Evolutionary conservation across 108 stramenopile species (phyloP).

Genomic region (Cafeteria roenbergensis): DNA sequence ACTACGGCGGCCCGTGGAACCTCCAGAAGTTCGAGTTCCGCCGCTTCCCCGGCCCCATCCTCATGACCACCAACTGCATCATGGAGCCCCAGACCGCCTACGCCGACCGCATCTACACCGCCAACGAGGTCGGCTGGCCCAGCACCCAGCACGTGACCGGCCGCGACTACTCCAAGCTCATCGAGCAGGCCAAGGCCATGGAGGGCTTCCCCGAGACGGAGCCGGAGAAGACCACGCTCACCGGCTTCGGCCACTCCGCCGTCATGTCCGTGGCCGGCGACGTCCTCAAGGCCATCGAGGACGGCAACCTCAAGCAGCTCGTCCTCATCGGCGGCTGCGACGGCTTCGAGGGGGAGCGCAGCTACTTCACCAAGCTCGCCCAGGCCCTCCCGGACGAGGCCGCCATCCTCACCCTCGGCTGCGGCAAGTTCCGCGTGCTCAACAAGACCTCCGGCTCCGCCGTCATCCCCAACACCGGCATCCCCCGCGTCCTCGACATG

Average conservation of each 20-base stretch:
- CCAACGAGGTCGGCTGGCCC: slow-evolving; percentile 56
- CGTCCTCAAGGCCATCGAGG: slow-evolving; percentile 8
- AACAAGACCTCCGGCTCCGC: slow-evolving; percentile 28
- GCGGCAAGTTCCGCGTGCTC: slow-evolving; percentile 63
- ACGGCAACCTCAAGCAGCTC: slow-evolving; percentile 44
- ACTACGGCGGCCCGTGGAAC: slow-evolving; percentile 68
- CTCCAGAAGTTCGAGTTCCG: slow-evolving; percentile 66
- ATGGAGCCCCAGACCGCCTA: slow-evolving; percentile 54
- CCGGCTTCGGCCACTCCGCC: slow-evolving; percentile 63
- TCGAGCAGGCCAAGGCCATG: slow-evolving; percentile 44
- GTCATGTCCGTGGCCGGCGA: slow-evolving; percentile 2
- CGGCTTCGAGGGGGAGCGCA: slow-evolving; percentile 59
- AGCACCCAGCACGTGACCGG: slow-evolving; percentile 53
- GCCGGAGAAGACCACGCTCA: slow-evolving; percentile 44
- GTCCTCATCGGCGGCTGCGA: slow-evolving; percentile 71
- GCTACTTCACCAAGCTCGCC: slow-evolving; percentile 60
- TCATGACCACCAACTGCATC: slow-evolving; percentile 63
- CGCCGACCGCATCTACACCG: slow-evolving; percentile 56
- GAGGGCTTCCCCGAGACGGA: slow-evolving; percentile 56
- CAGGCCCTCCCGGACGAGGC: slow-evolving; percentile 55
- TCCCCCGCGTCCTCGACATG: slow-evolving; percentile 66
- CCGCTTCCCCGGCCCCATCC: slow-evolving; percentile 55
- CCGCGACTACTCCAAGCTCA: slow-evolving; percentile 57
- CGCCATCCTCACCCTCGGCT: slow-evolving; percentile 59
- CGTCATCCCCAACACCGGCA: slow-evolving; percentile 46